These are phyloP conservation scores for Pyrus bretschneideri DNA, from an alignment of 306 rosid species.

Conservation along the genomic window DNA sequence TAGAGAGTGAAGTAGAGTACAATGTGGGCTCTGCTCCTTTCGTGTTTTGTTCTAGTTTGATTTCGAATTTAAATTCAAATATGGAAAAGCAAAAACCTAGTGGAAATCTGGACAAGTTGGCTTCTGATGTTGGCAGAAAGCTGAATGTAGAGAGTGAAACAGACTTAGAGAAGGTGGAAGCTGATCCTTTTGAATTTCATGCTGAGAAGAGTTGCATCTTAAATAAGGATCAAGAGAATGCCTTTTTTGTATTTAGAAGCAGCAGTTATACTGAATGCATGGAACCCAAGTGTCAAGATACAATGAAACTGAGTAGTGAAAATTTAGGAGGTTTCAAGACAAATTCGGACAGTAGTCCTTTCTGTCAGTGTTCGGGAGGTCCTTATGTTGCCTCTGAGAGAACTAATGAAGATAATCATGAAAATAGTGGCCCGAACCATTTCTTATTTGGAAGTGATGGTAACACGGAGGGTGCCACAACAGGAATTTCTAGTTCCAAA, in stretches of 20 bases:
- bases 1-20: constrained; percentile 13
- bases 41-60: constrained; percentile 19
- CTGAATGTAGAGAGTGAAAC: constrained; percentile 21
- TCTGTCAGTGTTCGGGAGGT: constrained; percentile 13
- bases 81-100: background rate
- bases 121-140: constrained; percentile 6
- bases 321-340: constrained; percentile 1
- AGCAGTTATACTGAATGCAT: constrained; percentile 1
- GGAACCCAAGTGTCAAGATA: background rate
- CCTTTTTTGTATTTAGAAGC: constrained; percentile 30
- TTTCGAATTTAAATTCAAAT: background rate
- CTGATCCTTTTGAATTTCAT: background rate
- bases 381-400: constrained; percentile 18
- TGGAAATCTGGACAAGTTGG: constrained; percentile 12
- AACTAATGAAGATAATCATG: constrained; percentile 21
- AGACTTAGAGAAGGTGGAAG: constrained; percentile 16
- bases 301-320: constrained; percentile 1
- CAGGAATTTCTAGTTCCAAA: constrained; percentile 28
- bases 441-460: constrained; percentile 25
- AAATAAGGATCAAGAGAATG: constrained; percentile 13
- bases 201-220: background rate
- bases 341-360: constrained; percentile 19
- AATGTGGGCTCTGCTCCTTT: constrained; percentile 1
- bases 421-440: constrained; percentile 11
- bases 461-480: constrained; percentile 20